Conservation (phyloP, 2,329 filamentous ascomycete genomes). For the Fonsecaea pugnacius region DNA sequence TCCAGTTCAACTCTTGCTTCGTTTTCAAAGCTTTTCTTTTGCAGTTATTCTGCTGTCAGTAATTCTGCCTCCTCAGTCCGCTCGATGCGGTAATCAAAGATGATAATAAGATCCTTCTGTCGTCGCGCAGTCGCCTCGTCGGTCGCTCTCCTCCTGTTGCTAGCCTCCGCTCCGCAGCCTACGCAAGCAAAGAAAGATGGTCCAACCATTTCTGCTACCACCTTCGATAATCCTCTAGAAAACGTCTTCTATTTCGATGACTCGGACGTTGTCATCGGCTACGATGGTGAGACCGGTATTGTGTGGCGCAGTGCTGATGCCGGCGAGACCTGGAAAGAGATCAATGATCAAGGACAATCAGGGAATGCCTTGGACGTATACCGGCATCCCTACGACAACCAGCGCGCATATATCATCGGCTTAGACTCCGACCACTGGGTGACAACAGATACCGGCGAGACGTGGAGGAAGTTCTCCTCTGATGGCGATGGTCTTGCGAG, state of each 20-base stretch:
- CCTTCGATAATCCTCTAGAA: conserved; percentile 68
- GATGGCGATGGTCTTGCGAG: conserved; percentile 59
- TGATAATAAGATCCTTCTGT: conserved; percentile 34
- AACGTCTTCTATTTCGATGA: conserved; percentile 90
- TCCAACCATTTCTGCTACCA: conserved; percentile 67
- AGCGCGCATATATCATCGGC: conserved; percentile 80
- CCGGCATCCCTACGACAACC: conserved; percentile 77
- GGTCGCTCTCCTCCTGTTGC: conserved; percentile 30
- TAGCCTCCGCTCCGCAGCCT: conserved; percentile 25
- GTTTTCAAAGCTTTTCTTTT: conserved; percentile 13
- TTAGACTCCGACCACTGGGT: conserved; percentile 73
- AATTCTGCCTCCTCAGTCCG: conserved; percentile 1
- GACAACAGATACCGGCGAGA: conserved; percentile 79
- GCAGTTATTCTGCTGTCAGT: conserved; percentile 18
- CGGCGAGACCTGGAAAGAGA: conserved; percentile 72
- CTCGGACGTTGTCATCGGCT: conserved; percentile 78
- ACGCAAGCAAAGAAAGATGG: conserved; percentile 61
- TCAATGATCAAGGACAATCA: conserved; percentile 65
- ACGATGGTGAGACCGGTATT: conserved; percentile 66
- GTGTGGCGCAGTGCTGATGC: conserved; percentile 81
- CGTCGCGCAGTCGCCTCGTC: conserved; percentile 29
- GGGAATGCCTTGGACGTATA: conserved; percentile 66
- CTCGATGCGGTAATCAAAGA: conserved; percentile 33
- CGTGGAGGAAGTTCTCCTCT: conserved; percentile 72
- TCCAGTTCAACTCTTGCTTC: conserved; percentile 20